A percentile compares a stretch with the other conserved stretches of the same genome.
Evolutionary conservation across 2,329 filamentous ascomycete genomes (phyloP).

Genomic region (Pyrenophora teres): DNA sequence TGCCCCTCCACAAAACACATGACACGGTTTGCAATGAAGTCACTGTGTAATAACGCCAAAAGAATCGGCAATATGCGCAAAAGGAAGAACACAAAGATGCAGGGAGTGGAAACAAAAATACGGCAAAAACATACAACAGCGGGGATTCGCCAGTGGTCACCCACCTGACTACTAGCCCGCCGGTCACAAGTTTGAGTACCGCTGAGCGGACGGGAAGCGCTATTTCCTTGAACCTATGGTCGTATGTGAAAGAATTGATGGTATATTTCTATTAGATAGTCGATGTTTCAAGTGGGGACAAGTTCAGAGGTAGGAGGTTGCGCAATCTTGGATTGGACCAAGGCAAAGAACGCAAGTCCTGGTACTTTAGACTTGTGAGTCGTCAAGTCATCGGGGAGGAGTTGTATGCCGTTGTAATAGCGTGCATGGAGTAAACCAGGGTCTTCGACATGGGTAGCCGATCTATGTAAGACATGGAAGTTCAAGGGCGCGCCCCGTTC

Average conservation of each 20-base stretch:
- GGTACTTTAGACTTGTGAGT: not conserved
- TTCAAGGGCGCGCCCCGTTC: conserved; percentile 14
- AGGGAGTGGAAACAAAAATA: not conserved
- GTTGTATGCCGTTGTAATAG: conserved; percentile 11
- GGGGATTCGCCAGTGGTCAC: conserved; percentile 12
- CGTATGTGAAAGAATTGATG: conserved; percentile 1
- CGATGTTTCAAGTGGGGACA: not conserved
- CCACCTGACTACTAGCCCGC: conserved; percentile 13
- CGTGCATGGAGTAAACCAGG: conserved; percentile 12
- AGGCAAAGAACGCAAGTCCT: too few relatives aligned
- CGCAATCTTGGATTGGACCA: too few relatives aligned
- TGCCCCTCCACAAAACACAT: too few relatives aligned
- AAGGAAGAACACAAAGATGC: too few relatives aligned
- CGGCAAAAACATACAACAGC: conserved; percentile 17
- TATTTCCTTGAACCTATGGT: conserved; percentile 7
- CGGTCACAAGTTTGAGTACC: conserved; percentile 6
- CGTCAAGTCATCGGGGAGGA: not conserved
- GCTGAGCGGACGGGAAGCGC: conserved; percentile 13
- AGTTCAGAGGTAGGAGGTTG: too few relatives aligned
- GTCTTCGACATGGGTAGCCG: conserved; percentile 18
- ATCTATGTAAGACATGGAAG: conserved; percentile 10
- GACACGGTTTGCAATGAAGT: too few relatives aligned
- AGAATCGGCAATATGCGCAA: too few relatives aligned
- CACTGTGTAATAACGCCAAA: too few relatives aligned
- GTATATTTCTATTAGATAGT: not conserved